Percentiles rank a stretch among this genome's conserved stretches.
Evolutionary conservation across 352 stramenopile genomes (phyloP).

Genomic region (Phytopythium kandeliae): DNA sequence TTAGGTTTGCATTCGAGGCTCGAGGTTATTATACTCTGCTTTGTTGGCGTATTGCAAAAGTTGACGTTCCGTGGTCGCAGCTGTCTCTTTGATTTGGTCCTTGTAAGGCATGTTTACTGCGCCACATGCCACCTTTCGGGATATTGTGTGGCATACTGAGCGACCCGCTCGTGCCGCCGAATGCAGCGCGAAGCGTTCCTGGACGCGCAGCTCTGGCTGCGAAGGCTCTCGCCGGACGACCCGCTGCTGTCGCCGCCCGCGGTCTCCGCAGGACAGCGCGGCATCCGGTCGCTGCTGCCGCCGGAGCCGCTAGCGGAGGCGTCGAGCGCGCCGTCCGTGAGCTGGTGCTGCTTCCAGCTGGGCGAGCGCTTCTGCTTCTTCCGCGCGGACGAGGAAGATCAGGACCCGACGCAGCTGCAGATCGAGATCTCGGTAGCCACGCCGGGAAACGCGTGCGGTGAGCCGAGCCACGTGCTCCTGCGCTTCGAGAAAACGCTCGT

Average conservation of each 20-base stretch:
- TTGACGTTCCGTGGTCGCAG: background rate
- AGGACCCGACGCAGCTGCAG: conserved; percentile 29
- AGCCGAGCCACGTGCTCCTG: conserved; percentile 7
- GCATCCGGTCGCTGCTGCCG: background rate
- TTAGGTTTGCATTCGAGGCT: background rate
- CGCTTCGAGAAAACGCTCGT: conserved; percentile 19
- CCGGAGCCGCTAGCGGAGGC: background rate
- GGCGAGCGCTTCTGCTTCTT: conserved; percentile 31
- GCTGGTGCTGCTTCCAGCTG: conserved; percentile 32
- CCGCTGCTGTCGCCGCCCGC: background rate
- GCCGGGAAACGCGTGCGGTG: background rate
- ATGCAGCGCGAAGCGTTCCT: conserved; percentile 10
- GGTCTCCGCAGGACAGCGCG: background rate
- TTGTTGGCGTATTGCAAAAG: no score
- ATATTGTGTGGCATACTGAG: no score
- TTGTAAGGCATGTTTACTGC: no score
- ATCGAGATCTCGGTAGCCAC: conserved; percentile 13
- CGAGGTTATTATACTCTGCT: no score
- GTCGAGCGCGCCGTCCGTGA: background rate
- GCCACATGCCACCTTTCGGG: no score
- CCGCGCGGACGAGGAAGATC: conserved; percentile 2
- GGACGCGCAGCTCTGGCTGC: conserved; percentile 19
- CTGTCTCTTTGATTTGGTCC: background rate
- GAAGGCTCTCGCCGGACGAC: conserved; percentile 12
- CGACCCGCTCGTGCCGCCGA: background rate